Percentiles rank a stretch among this genome's conserved stretches.
Evolutionary conservation across 768 basidiomycete genomes (phyloP).

Genomic region (Xerocomellus intermedius): DNA sequence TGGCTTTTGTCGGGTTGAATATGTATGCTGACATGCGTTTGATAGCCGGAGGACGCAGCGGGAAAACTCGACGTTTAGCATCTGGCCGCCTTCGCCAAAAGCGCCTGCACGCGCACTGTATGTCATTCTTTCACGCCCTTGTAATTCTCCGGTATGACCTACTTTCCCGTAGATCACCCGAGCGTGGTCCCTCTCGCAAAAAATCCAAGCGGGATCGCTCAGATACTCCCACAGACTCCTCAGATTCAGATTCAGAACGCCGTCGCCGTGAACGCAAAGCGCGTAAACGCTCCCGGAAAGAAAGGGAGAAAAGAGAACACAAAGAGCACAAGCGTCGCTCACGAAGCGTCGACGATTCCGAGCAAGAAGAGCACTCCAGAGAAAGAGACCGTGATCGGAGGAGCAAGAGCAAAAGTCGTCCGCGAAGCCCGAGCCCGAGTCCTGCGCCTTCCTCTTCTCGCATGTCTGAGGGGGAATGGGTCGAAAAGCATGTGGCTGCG

Average conservation of each 20-base stretch:
- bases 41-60: conserved; percentile 70
- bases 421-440: conserved; percentile 33
- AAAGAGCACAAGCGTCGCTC: conserved; percentile 36
- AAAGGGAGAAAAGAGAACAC: conserved; percentile 45
- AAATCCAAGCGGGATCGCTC: conserved; percentile 60
- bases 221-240: conserved; percentile 41
- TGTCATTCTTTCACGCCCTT: conserved; percentile 20
- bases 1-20: not conserved
- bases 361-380: conserved; percentile 39
- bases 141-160: not conserved
- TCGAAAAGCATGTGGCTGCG: conserved; percentile 49
- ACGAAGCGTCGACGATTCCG: conserved; percentile 35
- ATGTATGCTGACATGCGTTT: not conserved
- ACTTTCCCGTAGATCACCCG: conserved; percentile 48
- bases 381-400: conserved; percentile 25
- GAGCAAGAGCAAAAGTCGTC: conserved; percentile 35
- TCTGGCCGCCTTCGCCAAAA: conserved; percentile 87
- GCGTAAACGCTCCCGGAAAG: conserved; percentile 51
- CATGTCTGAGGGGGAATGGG: conserved; percentile 57
- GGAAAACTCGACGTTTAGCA: conserved; percentile 49
- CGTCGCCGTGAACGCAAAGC: conserved; percentile 59
- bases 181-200: conserved; percentile 50
- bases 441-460: conserved; percentile 30
- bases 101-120: conserved; percentile 58
- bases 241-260: conserved; percentile 56